These are phyloP conservation scores for Termitomyces sp. DNA, from an alignment of 768 basidiomycete species.

Conservation along the genomic window DNA sequence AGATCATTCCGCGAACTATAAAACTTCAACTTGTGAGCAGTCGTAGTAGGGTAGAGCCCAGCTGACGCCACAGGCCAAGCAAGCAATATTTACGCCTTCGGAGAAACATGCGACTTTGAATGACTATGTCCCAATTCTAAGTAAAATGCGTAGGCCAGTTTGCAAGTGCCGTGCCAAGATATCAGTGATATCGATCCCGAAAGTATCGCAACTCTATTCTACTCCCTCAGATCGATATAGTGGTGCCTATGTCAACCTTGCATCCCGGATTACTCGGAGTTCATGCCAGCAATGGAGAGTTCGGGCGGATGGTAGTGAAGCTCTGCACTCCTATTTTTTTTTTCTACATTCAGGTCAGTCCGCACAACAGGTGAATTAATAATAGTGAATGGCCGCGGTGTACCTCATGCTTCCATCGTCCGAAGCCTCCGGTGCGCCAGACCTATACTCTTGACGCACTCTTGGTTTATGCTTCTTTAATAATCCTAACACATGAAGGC, in stretches of 20 bases:
- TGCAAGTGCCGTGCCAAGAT: background rate
- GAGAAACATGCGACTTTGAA: background rate
- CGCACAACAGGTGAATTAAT: background rate
- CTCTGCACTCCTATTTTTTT: background rate
- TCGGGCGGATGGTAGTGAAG: background rate
- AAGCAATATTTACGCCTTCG: background rate
- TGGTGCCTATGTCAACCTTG: background rate
- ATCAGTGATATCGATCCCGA: background rate
- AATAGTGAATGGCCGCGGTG: constrained; percentile 3
- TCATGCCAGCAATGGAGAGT: background rate
- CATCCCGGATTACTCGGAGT: background rate
- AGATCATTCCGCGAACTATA: constrained; percentile 9
- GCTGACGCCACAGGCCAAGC: background rate
- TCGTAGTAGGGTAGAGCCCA: background rate
- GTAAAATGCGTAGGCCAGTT: background rate
- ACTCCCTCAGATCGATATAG: background rate
- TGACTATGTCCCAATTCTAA: background rate
- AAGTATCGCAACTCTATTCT: background rate
- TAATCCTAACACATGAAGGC: background rate
- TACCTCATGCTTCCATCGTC: background rate
- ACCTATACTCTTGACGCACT: background rate
- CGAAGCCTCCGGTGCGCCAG: constrained; percentile 13
- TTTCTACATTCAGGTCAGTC: constrained; percentile 1
- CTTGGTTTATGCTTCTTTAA: background rate
- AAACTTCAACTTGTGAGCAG: background rate